These are phyloP conservation scores for Groenewaldozyma sp. DNA, from an alignment of 1,139 yeast species.

Conservation along the genomic window DNA sequence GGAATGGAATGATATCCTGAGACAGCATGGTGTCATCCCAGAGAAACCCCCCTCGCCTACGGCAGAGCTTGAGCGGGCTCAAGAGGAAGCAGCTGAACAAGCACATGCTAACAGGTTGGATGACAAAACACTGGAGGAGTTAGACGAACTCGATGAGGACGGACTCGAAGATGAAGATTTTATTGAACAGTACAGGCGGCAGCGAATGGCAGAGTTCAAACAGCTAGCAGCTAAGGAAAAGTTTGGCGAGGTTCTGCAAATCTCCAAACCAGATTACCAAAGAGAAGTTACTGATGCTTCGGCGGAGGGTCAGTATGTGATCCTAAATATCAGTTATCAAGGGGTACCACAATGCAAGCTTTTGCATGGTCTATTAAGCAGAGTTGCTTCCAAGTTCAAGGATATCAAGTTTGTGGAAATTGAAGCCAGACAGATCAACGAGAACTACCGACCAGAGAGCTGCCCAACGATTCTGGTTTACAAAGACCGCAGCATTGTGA, in stretches of 20 bases:
- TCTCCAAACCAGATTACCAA: constrained; percentile 81
- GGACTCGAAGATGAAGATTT: constrained; percentile 67
- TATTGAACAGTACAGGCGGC: constrained; percentile 60
- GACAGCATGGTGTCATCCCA: constrained; percentile 87
- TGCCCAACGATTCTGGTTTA: constrained; percentile 88
- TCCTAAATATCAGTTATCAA: constrained; percentile 68
- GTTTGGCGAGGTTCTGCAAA: constrained; percentile 68
- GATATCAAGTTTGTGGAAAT: constrained; percentile 89
- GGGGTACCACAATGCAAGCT: constrained; percentile 68
- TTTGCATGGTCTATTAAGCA: constrained; percentile 43
- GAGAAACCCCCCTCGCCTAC: constrained; percentile 87
- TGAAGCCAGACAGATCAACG: constrained; percentile 81
- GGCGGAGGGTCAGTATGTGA: constrained; percentile 36
- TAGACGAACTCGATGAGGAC: constrained; percentile 70
- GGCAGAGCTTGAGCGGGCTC: constrained; percentile 74
- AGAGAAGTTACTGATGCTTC: constrained; percentile 80
- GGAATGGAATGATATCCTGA: constrained; percentile 93
- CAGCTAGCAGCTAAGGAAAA: constrained; percentile 50
- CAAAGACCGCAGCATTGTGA: constrained; percentile 61
- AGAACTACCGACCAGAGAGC: constrained; percentile 78
- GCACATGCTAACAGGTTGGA: constrained; percentile 75
- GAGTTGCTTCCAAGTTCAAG: constrained; percentile 30
- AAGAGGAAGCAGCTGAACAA: constrained; percentile 67
- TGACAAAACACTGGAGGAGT: constrained; percentile 63
- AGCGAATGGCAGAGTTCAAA: constrained; percentile 65